Conservation (phyloP, 2,329 filamentous ascomycete species). For the Calcarisporium arbuscula region DNA sequence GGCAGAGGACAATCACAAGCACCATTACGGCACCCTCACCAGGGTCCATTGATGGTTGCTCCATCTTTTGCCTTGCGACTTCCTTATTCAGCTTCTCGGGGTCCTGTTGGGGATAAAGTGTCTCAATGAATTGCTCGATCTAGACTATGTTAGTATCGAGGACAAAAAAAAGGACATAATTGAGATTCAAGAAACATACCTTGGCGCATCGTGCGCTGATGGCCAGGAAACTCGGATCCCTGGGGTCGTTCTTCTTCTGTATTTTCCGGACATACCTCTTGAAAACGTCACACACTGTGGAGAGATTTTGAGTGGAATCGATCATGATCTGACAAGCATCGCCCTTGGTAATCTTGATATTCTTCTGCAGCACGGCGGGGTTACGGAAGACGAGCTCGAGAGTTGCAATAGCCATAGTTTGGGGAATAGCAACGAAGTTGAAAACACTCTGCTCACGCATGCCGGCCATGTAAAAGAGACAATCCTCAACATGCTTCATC, state of each 20-base stretch:
- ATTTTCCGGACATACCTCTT: conserved; percentile 71
- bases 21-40: conserved; percentile 62
- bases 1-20: conserved; percentile 57
- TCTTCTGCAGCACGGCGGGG: conserved; percentile 73
- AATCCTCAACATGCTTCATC: conserved; percentile 81
- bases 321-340: conserved; percentile 88
- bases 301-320: conserved; percentile 85
- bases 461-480: conserved; percentile 94
- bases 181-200: conserved; percentile 38
- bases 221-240: conserved; percentile 84
- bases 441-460: conserved; percentile 95
- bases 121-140: conserved; percentile 95
- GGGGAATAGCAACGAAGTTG: conserved; percentile 97
- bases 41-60: conserved; percentile 42
- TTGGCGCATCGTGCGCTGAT: conserved; percentile 88
- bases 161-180: too few species aligned
- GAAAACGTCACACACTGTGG: conserved; percentile 76
- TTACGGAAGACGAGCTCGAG: conserved; percentile 91
- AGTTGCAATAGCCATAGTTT: conserved; percentile 95
- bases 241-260: conserved; percentile 87
- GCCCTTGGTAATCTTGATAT: conserved; percentile 96
- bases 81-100: conserved; percentile 49
- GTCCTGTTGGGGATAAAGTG: conserved; percentile 80
- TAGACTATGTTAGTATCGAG: conserved; percentile 29
- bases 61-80: conserved; percentile 26